Evolutionary conservation across 2,329 filamentous ascomycete species (phyloP).

Genomic region (Aureobasidium sp.): DNA sequence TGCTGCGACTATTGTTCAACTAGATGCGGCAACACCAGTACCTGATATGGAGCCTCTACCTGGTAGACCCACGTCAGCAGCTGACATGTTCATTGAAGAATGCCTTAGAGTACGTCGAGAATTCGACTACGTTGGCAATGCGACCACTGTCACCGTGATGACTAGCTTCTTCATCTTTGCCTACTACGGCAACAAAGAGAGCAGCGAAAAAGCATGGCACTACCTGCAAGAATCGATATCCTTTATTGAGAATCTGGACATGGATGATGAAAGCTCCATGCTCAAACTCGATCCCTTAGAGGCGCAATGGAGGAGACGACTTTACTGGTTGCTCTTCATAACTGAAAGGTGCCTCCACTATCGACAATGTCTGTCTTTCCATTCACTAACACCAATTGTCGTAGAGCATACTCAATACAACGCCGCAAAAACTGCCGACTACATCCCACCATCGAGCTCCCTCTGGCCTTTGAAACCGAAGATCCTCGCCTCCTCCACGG

Average conservation of each 20-base stretch:
- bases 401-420: slow-evolving; percentile 30
- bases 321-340: slow-evolving; percentile 32
- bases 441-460: slow-evolving; percentile 25
- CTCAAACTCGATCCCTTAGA: slow-evolving; percentile 26
- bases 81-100: slow-evolving; percentile 29
- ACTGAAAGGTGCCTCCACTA: slow-evolving; percentile 22
- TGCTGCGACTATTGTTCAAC: slow-evolving; percentile 28
- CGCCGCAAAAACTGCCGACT: slow-evolving; percentile 28
- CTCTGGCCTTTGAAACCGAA: slow-evolving; percentile 28
- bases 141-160: slow-evolving; percentile 27
- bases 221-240: slow-evolving; percentile 31
- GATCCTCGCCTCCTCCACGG: slow-evolving; percentile 29
- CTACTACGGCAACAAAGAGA: slow-evolving; percentile 30
- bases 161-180: slow-evolving; percentile 32
- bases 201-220: slow-evolving; percentile 28
- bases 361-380: not conserved
- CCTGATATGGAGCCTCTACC: slow-evolving; percentile 20
- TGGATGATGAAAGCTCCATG: slow-evolving; percentile 29
- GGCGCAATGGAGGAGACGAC: slow-evolving; percentile 28
- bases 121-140: slow-evolving; percentile 27
- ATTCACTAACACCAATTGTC: not conserved
- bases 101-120: slow-evolving; percentile 26
- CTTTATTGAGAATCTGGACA: slow-evolving; percentile 26
- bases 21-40: slow-evolving; percentile 26
- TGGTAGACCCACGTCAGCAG: slow-evolving; percentile 22